Base-by-base conservation (phyloP, 805 yeast genomes). In the Candida peoriensis region DNA sequence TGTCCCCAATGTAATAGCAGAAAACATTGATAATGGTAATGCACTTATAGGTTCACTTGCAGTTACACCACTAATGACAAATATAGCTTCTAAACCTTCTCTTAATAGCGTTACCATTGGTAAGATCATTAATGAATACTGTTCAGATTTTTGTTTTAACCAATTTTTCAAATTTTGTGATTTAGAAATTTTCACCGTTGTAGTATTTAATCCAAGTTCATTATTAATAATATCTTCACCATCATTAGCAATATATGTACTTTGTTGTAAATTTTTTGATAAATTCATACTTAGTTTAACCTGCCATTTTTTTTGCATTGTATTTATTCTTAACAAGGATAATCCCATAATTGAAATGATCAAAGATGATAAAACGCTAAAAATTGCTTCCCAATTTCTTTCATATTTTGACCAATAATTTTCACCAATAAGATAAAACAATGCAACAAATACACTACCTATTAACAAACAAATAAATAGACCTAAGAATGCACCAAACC, bases 21-120 rank as follows among this genome's bases (percentile, higher is more conserved):
- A 42, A 0, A 80, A 21, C 32, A 76, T 78, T 0, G 93, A 78
- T 28, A 81, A 52, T 13, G 89, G 79, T 41, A 83, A 72, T 0
- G 86, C 72, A 0, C 74, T 50, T 7, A 74, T 58, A 5, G 90
- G 87, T 46, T 78, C 84, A 34, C 78, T 77, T 37, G 85, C 78
- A 11, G 86, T 83, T 21, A 88, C 81, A 26, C 96, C 97, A 10
- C 95, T 96, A 21, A 88, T 71, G 48, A 88, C 88, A 9, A 88
- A 90, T 13, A 88, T 88, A 0, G 96, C 96, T 58, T 88, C 97
- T 37, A 88, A 65, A 6, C 96, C 96, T 60, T 88, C 97, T 55
- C 97, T 74, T 35, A 88, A 64, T 2, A 95, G 76, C 2, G 97
- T 88, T 20, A 88, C 73, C 52, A 88, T 74, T 1, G 97, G 96